Evolutionary conservation across 257 asterid species (phyloP).

Genomic region (Plantago major): DNA sequence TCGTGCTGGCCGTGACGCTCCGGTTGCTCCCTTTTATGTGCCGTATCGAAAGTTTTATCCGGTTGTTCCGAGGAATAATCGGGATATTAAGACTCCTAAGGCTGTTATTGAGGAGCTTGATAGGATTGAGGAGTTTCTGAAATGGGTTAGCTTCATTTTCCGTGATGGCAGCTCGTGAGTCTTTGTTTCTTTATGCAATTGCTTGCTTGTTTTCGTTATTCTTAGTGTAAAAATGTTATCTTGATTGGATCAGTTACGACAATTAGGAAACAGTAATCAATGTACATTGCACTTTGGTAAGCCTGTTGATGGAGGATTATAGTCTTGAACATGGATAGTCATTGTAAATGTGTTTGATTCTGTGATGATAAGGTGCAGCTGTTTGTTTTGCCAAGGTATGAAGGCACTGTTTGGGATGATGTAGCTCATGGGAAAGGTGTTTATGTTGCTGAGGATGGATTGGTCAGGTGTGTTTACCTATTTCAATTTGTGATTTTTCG

Average conservation of each 20-base stretch:
- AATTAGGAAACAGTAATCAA: no score
- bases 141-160: slow-evolving; percentile 93
- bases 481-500: background rate
- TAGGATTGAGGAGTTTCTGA: slow-evolving; percentile 94
- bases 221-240: no score
- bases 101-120: slow-evolving; percentile 87
- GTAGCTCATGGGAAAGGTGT: slow-evolving; percentile 98
- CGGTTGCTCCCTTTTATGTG: slow-evolving; percentile 85
- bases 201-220: no score
- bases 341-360: no score
- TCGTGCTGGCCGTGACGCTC: slow-evolving; percentile 65
- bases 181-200: background rate
- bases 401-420: slow-evolving; percentile 99
- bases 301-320: no score
- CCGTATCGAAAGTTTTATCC: slow-evolving; percentile 87
- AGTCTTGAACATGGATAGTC: no score
- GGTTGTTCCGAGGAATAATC: slow-evolving; percentile 53
- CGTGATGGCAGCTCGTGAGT: slow-evolving; percentile 90
- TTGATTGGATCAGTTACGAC: no score
- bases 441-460: slow-evolving; percentile 72
- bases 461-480: slow-evolving; percentile 66
- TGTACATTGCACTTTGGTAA: no score
- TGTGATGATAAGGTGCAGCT: background rate
- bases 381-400: slow-evolving; percentile 57
- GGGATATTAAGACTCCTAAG: slow-evolving; percentile 57